phyloP scores from a whole-genome alignment of 805 yeast genomes.

The Lachancea sp. region DNA sequence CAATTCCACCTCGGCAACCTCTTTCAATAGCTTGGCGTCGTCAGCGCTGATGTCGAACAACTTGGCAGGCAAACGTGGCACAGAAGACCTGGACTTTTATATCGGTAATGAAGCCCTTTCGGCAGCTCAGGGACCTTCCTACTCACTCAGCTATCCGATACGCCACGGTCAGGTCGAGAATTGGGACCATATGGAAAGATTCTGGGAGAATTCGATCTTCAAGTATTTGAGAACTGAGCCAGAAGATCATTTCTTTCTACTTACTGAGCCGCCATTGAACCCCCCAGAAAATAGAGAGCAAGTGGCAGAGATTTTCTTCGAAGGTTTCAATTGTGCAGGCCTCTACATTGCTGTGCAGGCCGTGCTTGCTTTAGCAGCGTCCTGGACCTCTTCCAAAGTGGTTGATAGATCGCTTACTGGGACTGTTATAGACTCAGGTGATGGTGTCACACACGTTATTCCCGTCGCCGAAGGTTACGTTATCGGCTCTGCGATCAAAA shows the following conservation, averaged over 20 bases:
- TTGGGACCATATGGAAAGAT: constrained; percentile 99
- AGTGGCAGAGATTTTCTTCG: constrained; percentile 98
- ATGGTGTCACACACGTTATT: constrained; percentile 97
- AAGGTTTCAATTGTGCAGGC: constrained; percentile 97
- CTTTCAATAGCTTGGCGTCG: constrained; percentile 26
- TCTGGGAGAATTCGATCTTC: constrained; percentile 96
- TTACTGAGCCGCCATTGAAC: constrained; percentile 97
- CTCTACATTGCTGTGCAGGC: constrained; percentile 98
- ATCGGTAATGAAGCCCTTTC: constrained; percentile 93
- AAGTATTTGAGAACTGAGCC: constrained; percentile 97
- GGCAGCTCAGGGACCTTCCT: constrained; percentile 87
- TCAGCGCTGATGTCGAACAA: constrained; percentile 32
- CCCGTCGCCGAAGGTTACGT: constrained; percentile 99
- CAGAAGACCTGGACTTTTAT: constrained; percentile 88
- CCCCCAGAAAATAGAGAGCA: constrained; percentile 99
- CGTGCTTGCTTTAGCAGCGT: constrained; percentile 94
- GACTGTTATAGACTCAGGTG: constrained; percentile 97
- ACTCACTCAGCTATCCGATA: constrained; percentile 84
- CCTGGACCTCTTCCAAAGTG: constrained; percentile 96
- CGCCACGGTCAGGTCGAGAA: constrained; percentile 97
- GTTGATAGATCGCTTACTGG: constrained; percentile 94
- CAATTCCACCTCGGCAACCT: constrained; percentile 34
- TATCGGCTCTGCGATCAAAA: constrained; percentile 93
- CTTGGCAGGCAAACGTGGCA: constrained; percentile 69
- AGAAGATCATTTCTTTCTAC: constrained; percentile 91